Evolutionary conservation across 106 monocot species (phyloP).

Genomic region (Dendrobium huoshanense): DNA sequence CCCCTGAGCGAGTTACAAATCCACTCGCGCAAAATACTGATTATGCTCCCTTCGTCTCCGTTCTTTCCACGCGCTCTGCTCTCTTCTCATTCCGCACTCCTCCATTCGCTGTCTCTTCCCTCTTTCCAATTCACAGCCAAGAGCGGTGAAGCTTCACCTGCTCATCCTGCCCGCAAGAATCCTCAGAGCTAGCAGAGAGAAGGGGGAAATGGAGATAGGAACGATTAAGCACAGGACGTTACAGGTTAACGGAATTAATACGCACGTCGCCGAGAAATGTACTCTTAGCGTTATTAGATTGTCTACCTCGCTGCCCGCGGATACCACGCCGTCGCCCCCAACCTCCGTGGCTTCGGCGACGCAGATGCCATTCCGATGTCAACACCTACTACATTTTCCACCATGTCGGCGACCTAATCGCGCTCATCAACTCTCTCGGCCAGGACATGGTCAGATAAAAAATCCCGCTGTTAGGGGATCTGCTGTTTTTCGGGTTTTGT

Average conservation of each 20-base stretch:
- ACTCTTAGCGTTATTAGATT: conserved; percentile 51
- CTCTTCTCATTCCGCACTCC: too few relatives aligned
- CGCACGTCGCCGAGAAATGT: conserved; percentile 41
- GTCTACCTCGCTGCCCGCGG: conserved; percentile 20
- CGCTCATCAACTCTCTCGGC: too few relatives aligned
- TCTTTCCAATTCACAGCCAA: too few relatives aligned
- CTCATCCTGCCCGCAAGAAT: too few relatives aligned
- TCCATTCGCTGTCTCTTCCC: too few relatives aligned
- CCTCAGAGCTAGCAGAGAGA: not conserved
- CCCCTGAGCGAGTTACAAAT: too few relatives aligned
- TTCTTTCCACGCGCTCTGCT: too few relatives aligned
- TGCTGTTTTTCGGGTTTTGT: too few relatives aligned
- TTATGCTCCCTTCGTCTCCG: too few relatives aligned
- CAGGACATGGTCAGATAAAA: conserved; percentile 33
- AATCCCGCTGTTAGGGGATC: not conserved
- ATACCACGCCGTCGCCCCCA: conserved; percentile 52
- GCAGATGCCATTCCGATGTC: conserved; percentile 17
- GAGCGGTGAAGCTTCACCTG: too few relatives aligned
- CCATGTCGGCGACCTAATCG: conserved; percentile 34
- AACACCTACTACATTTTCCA: conserved; percentile 31
- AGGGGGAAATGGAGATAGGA: not conserved
- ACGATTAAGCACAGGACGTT: not conserved
- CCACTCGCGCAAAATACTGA: too few relatives aligned
- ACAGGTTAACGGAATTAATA: conserved; percentile 15
- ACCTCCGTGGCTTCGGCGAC: conserved; percentile 61